These are phyloP conservation scores for Wickerhamiella alocasiicola DNA, from an alignment of 805 yeast genomes.

Conservation along the genomic window DNA sequence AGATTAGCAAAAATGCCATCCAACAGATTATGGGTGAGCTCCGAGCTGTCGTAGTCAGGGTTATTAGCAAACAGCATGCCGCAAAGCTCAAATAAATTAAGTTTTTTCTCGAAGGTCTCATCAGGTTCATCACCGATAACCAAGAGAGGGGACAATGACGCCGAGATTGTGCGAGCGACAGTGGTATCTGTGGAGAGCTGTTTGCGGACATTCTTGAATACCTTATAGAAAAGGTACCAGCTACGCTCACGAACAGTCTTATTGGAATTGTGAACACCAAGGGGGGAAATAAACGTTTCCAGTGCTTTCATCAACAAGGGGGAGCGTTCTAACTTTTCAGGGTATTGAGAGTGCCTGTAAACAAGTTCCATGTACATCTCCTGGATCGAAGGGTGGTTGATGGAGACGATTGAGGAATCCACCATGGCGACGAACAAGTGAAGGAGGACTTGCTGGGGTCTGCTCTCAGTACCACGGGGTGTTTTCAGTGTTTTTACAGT, in stretches of 20 bases:
- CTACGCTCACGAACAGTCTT: conserved; percentile 70
- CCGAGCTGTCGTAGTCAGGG: conserved; percentile 31
- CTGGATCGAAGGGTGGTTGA: conserved; percentile 71
- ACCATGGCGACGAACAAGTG: conserved; percentile 36
- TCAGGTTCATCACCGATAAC: conserved; percentile 38
- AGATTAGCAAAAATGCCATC: conserved; percentile 64
- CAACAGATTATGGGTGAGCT: conserved; percentile 50
- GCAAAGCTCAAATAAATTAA: conserved; percentile 72
- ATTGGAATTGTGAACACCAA: conserved; percentile 66
- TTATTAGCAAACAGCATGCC: conserved; percentile 55
- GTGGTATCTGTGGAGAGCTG: conserved; percentile 31
- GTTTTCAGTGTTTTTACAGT: conserved; percentile 54
- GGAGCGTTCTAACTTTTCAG: conserved; percentile 30
- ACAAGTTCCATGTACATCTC: conserved; percentile 72
- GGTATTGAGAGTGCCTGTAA: conserved; percentile 61
- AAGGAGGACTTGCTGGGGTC: conserved; percentile 49
- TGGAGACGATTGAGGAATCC: conserved; percentile 9
- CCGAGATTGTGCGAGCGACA: conserved; percentile 44
- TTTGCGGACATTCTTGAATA: conserved; percentile 66
- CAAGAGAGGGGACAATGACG: conserved; percentile 49
- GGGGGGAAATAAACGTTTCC: conserved; percentile 64
- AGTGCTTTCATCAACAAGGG: conserved; percentile 43
- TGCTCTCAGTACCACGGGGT: conserved; percentile 47
- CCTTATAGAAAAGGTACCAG: conserved; percentile 82
- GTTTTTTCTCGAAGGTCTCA: conserved; percentile 61